Conservation (phyloP, 2,329 filamentous ascomycete genomes). For the Fusarium sp. region DNA sequence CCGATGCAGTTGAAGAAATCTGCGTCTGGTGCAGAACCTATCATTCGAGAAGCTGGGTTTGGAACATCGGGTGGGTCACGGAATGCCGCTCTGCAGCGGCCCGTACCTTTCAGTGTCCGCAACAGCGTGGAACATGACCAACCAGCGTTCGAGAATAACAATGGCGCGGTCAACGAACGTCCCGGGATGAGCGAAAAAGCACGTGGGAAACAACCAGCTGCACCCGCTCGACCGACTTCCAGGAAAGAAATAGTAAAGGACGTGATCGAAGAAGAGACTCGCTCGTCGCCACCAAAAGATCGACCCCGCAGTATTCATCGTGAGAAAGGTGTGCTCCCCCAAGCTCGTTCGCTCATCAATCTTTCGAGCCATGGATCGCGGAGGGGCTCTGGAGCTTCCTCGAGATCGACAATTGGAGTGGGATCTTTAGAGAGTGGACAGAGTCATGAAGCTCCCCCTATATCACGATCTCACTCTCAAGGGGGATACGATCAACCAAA, state of each 20-base stretch:
- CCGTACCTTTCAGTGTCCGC: slow-evolving; percentile 49
- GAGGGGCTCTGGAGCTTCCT: slow-evolving; percentile 42
- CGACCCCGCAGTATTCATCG: slow-evolving; percentile 28
- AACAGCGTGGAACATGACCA: slow-evolving; percentile 18
- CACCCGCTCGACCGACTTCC: slow-evolving; percentile 30
- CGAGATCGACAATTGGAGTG: slow-evolving; percentile 40
- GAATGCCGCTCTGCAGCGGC: slow-evolving; percentile 42
- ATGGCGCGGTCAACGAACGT: slow-evolving; percentile 15
- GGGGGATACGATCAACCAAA: slow-evolving; percentile 46
- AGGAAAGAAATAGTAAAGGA: slow-evolving; percentile 24
- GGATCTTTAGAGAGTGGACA: slow-evolving; percentile 43
- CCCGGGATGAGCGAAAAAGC: slow-evolving; percentile 59
- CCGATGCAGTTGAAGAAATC: slow-evolving; percentile 61
- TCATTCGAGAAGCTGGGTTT: slow-evolving; percentile 50
- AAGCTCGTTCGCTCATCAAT: slow-evolving; percentile 45
- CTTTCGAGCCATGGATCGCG: slow-evolving; percentile 37
- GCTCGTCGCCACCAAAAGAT: slow-evolving; percentile 13
- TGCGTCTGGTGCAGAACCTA: slow-evolving; percentile 45
- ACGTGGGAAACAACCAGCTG: slow-evolving; percentile 61
- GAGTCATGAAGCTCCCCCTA: slow-evolving; percentile 40
- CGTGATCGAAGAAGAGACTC: slow-evolving; percentile 18
- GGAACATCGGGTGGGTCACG: slow-evolving; percentile 40
- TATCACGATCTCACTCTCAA: slow-evolving; percentile 52
- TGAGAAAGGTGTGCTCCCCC: slow-evolving; percentile 33
- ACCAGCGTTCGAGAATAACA: slow-evolving; percentile 7